phyloP scores from a whole-genome alignment of 345 rosid genomes.

The Nasturtium officinale region DNA sequence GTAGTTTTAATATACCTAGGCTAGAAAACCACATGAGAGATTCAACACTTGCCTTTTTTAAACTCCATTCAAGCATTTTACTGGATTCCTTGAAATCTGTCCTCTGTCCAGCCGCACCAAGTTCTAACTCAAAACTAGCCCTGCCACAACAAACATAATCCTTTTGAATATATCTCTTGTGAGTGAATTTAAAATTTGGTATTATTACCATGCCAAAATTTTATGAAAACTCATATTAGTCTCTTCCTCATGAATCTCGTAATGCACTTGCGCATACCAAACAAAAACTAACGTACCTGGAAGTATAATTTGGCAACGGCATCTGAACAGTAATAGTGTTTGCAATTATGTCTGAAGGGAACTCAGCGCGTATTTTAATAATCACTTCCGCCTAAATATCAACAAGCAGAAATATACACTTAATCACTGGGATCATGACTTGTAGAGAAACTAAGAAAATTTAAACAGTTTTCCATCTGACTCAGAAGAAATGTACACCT shows the following conservation, averaged over 20 bases:
- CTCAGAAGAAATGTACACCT: constrained; percentile 49
- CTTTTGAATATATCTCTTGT: neutral
- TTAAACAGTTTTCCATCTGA: constrained; percentile 16
- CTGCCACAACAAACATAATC: constrained; percentile 45
- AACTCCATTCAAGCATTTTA: constrained; percentile 88
- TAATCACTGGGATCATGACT: constrained; percentile 9
- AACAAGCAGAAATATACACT: constrained; percentile 28
- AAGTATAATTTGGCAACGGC: constrained; percentile 91
- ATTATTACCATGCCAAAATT: neutral
- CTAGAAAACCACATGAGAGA: constrained; percentile 10
- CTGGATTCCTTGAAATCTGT: constrained; percentile 88
- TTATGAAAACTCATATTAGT: neutral
- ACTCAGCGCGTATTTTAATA: constrained; percentile 83
- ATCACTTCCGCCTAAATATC: constrained; percentile 85
- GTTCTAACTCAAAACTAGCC: constrained; percentile 85
- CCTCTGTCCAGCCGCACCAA: constrained; percentile 83
- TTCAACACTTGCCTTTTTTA: constrained; percentile 69
- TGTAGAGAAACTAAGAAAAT: neutral
- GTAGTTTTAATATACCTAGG: neutral
- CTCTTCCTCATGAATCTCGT: neutral
- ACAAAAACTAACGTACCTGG: constrained; percentile 57
- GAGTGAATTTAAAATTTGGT: neutral
- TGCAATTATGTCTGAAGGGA: constrained; percentile 75
- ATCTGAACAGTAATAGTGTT: constrained; percentile 81
- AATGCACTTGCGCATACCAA: neutral